A percentile compares a stretch with the other conserved stretches of the same genome.
Conservation (phyloP, 1,284 basidiomycete genomes). For the Puccinia coronata region DNA sequence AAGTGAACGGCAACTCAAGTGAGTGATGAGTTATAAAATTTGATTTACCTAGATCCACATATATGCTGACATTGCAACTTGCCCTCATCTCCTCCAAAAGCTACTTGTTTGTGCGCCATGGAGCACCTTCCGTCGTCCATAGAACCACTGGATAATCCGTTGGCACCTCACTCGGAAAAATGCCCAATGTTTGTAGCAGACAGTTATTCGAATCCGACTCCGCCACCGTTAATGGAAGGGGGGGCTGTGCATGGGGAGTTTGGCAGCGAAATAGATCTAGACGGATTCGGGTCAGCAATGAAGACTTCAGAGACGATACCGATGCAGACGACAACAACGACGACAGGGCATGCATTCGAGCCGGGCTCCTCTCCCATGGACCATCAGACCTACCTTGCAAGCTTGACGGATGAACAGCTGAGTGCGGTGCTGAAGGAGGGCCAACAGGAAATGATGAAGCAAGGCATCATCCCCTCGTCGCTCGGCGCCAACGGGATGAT, state of each 20-base stretch:
- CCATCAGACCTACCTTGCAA: slow-evolving; percentile 45
- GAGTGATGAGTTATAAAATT: background rate
- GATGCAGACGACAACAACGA: background rate
- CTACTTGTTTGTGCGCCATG: background rate
- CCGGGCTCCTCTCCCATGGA: slow-evolving; percentile 13
- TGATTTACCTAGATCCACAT: background rate
- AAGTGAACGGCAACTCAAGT: slow-evolving; percentile 5
- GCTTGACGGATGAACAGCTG: slow-evolving; percentile 34
- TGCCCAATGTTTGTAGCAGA: slow-evolving; percentile 3
- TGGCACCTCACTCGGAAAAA: slow-evolving; percentile 14
- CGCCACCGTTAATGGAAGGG: slow-evolving; percentile 19
- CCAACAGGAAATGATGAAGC: slow-evolving; percentile 26
- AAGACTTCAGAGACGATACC: background rate
- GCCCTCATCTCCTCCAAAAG: background rate
- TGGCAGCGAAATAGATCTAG: background rate
- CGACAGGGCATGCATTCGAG: background rate
- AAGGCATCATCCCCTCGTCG: slow-evolving; percentile 26
- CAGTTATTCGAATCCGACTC: slow-evolving; percentile 9
- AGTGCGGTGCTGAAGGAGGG: slow-evolving; percentile 35
- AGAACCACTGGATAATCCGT: slow-evolving; percentile 19
- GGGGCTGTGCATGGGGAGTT: slow-evolving; percentile 8
- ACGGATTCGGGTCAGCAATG: slow-evolving; percentile 4
- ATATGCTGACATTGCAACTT: too few relatives aligned
- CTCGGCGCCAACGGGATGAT: slow-evolving; percentile 6
- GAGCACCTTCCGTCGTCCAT: slow-evolving; percentile 6